Evolutionary conservation across 2,329 filamentous ascomycete species (phyloP).

Genomic region (Mollisia scopiformis): DNA sequence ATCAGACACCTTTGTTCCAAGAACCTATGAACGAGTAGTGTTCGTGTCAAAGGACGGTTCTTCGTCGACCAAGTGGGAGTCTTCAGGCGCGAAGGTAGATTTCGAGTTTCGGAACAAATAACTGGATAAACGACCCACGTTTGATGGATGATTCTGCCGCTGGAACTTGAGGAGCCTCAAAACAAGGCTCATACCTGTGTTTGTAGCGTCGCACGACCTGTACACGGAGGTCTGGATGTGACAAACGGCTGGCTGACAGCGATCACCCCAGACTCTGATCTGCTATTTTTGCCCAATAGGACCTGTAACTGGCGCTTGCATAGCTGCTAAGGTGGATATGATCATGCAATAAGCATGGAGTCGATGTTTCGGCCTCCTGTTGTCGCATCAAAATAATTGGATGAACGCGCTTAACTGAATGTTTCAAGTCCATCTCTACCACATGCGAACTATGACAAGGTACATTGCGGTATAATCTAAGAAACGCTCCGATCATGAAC

Average conservation of each 20-base stretch:
- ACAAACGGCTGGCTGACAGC: slow-evolving; percentile 17
- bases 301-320: slow-evolving; percentile 25
- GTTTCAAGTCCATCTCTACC: slow-evolving; percentile 29
- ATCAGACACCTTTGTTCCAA: slow-evolving; percentile 23
- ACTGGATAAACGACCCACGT: slow-evolving; percentile 26
- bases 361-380: slow-evolving; percentile 27
- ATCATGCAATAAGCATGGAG: slow-evolving; percentile 16
- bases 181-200: slow-evolving; percentile 9
- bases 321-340: slow-evolving; percentile 14
- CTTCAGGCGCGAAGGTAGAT: slow-evolving; percentile 19
- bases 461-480: neutral
- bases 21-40: slow-evolving; percentile 24
- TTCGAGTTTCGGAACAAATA: slow-evolving; percentile 21
- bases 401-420: slow-evolving; percentile 21
- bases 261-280: slow-evolving; percentile 17
- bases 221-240: slow-evolving; percentile 8
- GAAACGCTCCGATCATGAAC: neutral
- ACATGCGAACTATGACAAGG: neutral
- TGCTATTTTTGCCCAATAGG: slow-evolving; percentile 23
- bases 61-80: slow-evolving; percentile 21
- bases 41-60: slow-evolving; percentile 12
- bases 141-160: slow-evolving; percentile 10
- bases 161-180: slow-evolving; percentile 29
- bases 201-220: slow-evolving; percentile 13
- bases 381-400: slow-evolving; percentile 26